Conservation (phyloP, 2,329 filamentous ascomycete genomes). For the Furcasterigmium sp. region DNA sequence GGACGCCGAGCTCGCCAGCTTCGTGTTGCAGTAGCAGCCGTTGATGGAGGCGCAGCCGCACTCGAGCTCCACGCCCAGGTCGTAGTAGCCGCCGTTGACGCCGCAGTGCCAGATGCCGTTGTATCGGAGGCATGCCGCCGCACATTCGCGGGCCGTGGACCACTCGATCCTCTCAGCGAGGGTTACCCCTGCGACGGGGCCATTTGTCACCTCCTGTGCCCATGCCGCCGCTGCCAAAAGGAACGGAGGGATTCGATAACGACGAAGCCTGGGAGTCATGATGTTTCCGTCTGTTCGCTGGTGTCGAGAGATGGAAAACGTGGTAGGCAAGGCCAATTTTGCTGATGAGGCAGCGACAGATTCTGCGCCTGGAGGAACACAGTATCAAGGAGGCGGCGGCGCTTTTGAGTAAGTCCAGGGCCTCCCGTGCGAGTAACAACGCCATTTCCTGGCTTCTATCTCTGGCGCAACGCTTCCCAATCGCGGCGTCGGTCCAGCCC, state of each 20-base stretch:
- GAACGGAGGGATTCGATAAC: too few species aligned
- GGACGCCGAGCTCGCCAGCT: slow-evolving; percentile 15
- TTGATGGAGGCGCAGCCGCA: slow-evolving; percentile 18
- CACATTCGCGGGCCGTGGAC: slow-evolving; percentile 15
- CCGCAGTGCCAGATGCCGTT: slow-evolving; percentile 14
- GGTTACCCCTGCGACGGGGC: slow-evolving; percentile 9
- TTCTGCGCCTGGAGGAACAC: neutral
- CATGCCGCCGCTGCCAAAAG: neutral
- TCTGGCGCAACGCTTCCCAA: too few species aligned
- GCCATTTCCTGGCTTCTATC: neutral
- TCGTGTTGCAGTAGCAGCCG: slow-evolving; percentile 17
- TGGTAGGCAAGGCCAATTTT: too few species aligned
- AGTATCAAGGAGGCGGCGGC: neutral
- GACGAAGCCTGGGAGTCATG: too few species aligned
- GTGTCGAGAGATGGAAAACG: too few species aligned
- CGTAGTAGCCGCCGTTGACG: slow-evolving; percentile 10
- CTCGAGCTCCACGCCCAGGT: slow-evolving; percentile 11
- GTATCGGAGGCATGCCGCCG: slow-evolving; percentile 16
- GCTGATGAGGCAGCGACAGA: neutral
- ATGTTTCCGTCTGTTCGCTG: too few species aligned
- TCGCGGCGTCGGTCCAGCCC: neutral
- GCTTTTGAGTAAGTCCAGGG: neutral
- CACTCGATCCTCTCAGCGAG: slow-evolving; percentile 7
- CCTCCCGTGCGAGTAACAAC: too few species aligned
- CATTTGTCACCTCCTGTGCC: slow-evolving; percentile 8